These are phyloP conservation scores for Cairneyella variabilis DNA, from an alignment of 495 filamentous ascomycete species.

Conservation along the genomic window DNA sequence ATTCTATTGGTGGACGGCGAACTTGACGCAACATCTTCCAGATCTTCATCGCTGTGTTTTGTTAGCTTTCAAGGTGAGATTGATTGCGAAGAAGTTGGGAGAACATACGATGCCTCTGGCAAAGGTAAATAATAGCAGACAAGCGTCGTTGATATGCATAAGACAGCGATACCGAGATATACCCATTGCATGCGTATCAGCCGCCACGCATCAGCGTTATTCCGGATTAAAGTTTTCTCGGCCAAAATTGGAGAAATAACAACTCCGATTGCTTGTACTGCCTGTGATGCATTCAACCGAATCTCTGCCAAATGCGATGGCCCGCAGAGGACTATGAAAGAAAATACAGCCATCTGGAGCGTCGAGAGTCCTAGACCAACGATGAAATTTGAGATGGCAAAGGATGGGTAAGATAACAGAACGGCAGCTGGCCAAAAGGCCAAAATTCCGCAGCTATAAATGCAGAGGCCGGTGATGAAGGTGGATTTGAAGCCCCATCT, in stretches of 20 bases:
- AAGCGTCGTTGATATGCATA: slow-evolving; percentile 62
- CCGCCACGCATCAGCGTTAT: slow-evolving; percentile 13
- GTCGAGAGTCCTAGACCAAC: slow-evolving; percentile 62
- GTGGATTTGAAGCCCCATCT: slow-evolving; percentile 55
- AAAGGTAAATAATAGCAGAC: slow-evolving; percentile 57
- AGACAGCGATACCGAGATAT: slow-evolving; percentile 68
- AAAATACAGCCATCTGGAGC: slow-evolving; percentile 64
- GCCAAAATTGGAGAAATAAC: slow-evolving; percentile 64
- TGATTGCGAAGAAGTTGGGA: not conserved
- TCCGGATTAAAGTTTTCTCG: slow-evolving; percentile 63
- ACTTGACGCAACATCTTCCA: slow-evolving; percentile 54
- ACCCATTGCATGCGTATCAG: slow-evolving; percentile 72
- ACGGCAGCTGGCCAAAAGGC: slow-evolving; percentile 67
- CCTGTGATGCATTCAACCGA: slow-evolving; percentile 65
- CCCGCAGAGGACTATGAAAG: slow-evolving; percentile 59
- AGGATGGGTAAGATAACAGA: slow-evolving; percentile 56
- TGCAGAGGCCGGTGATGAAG: slow-evolving; percentile 55
- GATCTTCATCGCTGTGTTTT: slow-evolving; percentile 39
- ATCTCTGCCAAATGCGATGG: slow-evolving; percentile 46
- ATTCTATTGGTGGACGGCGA: not conserved
- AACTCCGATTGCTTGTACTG: slow-evolving; percentile 62
- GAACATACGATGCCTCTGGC: slow-evolving; percentile 36
- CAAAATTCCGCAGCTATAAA: slow-evolving; percentile 59
- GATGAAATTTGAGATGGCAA: slow-evolving; percentile 61
- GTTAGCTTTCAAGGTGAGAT: not conserved